Conservation (phyloP, 352 stramenopile species). For the Phytopythium aichiense region DNA sequence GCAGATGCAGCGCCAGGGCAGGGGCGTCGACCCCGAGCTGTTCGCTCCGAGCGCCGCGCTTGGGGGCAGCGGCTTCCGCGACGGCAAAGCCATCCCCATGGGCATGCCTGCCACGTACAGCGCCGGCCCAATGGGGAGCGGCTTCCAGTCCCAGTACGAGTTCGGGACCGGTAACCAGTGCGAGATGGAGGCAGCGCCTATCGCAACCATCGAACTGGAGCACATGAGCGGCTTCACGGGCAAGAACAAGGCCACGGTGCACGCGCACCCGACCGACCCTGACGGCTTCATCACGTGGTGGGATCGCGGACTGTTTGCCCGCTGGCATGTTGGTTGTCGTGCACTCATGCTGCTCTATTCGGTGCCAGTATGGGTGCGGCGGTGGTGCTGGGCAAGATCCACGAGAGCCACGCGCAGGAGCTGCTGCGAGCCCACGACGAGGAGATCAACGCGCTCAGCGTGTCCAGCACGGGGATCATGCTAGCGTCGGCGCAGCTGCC, state of each 20-base stretch:
- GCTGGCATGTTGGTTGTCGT: background rate
- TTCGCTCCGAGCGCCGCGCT: slow-evolving; percentile 37
- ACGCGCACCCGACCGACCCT: slow-evolving; percentile 42
- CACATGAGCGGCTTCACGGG: slow-evolving; percentile 60
- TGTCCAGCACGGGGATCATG: slow-evolving; percentile 33
- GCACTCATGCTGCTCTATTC: background rate
- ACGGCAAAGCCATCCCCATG: background rate
- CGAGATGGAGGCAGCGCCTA: slow-evolving; percentile 4
- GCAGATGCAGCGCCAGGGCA: slow-evolving; percentile 29
- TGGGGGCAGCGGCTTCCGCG: slow-evolving; percentile 1
- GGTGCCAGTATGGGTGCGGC: slow-evolving; percentile 43
- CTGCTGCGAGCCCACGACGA: slow-evolving; percentile 51
- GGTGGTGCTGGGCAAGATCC: slow-evolving; percentile 44
- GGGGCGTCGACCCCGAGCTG: slow-evolving; percentile 44
- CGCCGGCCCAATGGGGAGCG: background rate
- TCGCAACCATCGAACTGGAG: slow-evolving; percentile 50
- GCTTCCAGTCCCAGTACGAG: slow-evolving; percentile 13
- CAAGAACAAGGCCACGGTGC: slow-evolving; percentile 49
- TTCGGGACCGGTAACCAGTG: slow-evolving; percentile 7
- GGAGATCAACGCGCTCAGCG: slow-evolving; percentile 43
- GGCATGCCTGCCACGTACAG: slow-evolving; percentile 1
- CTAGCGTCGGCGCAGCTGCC: slow-evolving; percentile 47
- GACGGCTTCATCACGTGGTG: slow-evolving; percentile 58
- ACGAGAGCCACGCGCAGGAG: slow-evolving; percentile 49
- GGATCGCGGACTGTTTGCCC: background rate